Evolutionary conservation across 345 rosid genomes (phyloP), one percentile per base, ranked within the genome.

Genomic region (Sisymbrium irio): DNA sequence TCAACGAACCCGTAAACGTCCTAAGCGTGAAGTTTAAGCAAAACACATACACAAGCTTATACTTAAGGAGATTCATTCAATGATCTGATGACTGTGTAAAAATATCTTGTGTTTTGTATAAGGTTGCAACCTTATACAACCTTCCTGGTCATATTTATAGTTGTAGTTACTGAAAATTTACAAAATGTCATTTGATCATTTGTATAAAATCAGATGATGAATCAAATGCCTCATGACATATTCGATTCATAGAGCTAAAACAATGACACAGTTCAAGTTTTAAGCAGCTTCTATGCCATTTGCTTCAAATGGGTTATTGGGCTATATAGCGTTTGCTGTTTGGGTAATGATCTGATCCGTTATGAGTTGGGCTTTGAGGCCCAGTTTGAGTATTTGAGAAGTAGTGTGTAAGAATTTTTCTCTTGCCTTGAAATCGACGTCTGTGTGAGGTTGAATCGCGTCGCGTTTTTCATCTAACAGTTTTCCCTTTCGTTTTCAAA

Each of bases 1-100:
- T 75, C 84, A 82, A 53, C 86, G 84, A 17, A 59, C 83, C 3
- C 71, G 97, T 47, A 86, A 87, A 73, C 87, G 98, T 18, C 98
- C 98, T 42, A 93, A 89, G 74, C 82, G 87, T 72, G 80, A 86
- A 78, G 86, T 73, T 41, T 87, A 83, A 67, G 15, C 5, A 62
- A 14, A 7, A 30, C 35, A 37, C 60, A 56, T 9, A 17, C 20
- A 3, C 57, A 27, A 12, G 7, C 72, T 45, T 65, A 13, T 46
- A 42, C 63, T 19, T 20, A 32, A 50, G 10, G n/a, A 36, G n/a
- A 12, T 57, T 74, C 54, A 18, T 59, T 59, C 20, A 30, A 1
- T 50, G 30, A 47, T 56, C 13, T 9, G 4, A 4, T 36, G 53
- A 58, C 17, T 57, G 9, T 74, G n/a, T 25, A 12, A 28, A 49